Conservation (phyloP, 352 stramenopile genomes). For the Globisporangium cystogenes region DNA sequence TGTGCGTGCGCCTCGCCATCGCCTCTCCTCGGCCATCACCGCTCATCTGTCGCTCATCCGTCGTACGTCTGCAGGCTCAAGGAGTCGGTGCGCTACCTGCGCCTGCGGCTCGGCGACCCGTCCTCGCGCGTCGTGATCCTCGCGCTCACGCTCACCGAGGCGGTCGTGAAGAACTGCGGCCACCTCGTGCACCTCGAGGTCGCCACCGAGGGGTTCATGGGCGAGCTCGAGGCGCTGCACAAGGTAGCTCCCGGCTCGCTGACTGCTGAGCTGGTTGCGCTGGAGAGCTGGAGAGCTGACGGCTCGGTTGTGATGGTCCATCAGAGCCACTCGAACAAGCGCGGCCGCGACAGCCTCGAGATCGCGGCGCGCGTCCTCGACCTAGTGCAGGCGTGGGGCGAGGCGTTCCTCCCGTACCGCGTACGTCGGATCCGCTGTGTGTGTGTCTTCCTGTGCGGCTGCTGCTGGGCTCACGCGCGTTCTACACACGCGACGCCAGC, state of each 20-base stretch:
- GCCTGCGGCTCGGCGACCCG: constrained; percentile 57
- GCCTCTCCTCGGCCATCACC: too few species aligned
- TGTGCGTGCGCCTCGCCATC: constrained; percentile 22
- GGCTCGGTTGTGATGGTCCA: too few species aligned
- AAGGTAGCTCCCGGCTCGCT: constrained; percentile 20
- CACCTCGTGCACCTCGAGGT: constrained; percentile 67
- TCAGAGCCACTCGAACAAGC: constrained; percentile 58
- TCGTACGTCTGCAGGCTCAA: constrained; percentile 52
- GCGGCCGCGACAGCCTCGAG: constrained; percentile 66
- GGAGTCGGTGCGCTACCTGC: constrained; percentile 68
- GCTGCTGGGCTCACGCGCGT: too few species aligned
- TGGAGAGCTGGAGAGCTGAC: background rate
- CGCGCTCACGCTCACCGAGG: constrained; percentile 60
- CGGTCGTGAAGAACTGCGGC: constrained; percentile 75
- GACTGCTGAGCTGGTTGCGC: too few species aligned
- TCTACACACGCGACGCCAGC: too few species aligned
- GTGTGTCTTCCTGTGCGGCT: too few species aligned
- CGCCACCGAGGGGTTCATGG: constrained; percentile 61
- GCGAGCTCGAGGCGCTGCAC: constrained; percentile 67
- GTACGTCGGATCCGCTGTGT: constrained; percentile 10
- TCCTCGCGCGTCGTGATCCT: constrained; percentile 59
- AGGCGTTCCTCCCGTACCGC: constrained; percentile 67
- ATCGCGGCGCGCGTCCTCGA: constrained; percentile 64
- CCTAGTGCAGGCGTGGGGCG: constrained; percentile 74
- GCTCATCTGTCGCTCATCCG: too few species aligned